These are phyloP conservation scores for Schizosaccharomyces versatilis DNA, from an alignment of 1,139 yeast species.

Conservation along the genomic window DNA sequence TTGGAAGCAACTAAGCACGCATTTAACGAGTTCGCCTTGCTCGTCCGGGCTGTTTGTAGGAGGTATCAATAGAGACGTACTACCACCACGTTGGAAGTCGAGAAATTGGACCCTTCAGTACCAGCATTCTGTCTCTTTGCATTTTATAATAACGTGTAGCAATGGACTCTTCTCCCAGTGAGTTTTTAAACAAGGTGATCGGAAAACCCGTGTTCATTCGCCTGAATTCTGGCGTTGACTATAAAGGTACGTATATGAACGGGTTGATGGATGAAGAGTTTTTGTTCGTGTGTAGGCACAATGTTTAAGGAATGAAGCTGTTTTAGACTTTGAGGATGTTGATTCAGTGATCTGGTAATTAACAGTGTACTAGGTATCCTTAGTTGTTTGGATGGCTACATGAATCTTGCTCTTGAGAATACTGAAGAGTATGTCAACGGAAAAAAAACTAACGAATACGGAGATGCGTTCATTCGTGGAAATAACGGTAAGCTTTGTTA, in stretches of 20 bases:
- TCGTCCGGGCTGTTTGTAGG: too few species aligned
- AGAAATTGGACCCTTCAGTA: too few species aligned
- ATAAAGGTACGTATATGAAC: slow-evolving; percentile 27
- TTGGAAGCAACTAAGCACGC: too few species aligned
- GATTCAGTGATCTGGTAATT: background rate
- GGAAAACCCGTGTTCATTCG: slow-evolving; percentile 68
- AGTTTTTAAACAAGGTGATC: slow-evolving; percentile 51
- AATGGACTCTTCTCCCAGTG: slow-evolving; percentile 16
- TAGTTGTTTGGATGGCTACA: slow-evolving; percentile 86
- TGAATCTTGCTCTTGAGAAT: slow-evolving; percentile 75
- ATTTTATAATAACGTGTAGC: too few species aligned
- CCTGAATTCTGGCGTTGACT: slow-evolving; percentile 69
- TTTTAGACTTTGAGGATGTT: background rate
- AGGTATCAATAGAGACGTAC: too few species aligned
- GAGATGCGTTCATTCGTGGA: slow-evolving; percentile 86
- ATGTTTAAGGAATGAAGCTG: background rate
- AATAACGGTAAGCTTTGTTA: slow-evolving; percentile 37
- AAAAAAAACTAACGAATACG: slow-evolving; percentile 36
- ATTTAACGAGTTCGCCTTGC: too few species aligned
- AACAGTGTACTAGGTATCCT: slow-evolving; percentile 29
- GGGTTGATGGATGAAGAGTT: slow-evolving; percentile 6
- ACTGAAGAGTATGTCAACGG: slow-evolving; percentile 48
- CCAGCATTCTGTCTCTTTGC: too few species aligned
- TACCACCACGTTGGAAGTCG: too few species aligned
- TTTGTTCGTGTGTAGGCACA: background rate